A percentile compares a stretch with the other conserved stretches of the same genome.
Conservation (phyloP, 805 yeast genomes). For the Saturnispora saitoi region DNA sequence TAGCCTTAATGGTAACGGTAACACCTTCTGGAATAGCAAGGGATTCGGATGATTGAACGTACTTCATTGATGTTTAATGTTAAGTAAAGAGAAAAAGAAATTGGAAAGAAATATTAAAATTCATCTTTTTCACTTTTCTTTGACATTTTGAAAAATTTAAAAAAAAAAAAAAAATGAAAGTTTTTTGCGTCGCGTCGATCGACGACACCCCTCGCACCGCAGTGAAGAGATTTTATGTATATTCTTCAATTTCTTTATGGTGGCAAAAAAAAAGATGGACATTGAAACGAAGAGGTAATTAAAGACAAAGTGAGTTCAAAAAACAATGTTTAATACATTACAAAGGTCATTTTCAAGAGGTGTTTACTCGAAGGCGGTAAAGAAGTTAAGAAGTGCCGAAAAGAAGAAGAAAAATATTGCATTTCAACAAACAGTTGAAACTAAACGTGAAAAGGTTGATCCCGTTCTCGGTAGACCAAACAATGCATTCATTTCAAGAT, state of each 20-base stretch:
- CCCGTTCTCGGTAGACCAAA: slow-evolving; percentile 74
- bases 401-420: slow-evolving; percentile 27
- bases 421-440: slow-evolving; percentile 13
- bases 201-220: slow-evolving; percentile 12
- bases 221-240: too few relatives aligned
- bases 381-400: slow-evolving; percentile 14
- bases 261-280: not conserved
- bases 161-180: not conserved
- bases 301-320: not conserved
- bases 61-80: slow-evolving; percentile 36
- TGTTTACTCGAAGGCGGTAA: slow-evolving; percentile 11
- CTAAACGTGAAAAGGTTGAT: slow-evolving; percentile 42
- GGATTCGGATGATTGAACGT: slow-evolving; percentile 52
- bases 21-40: slow-evolving; percentile 85
- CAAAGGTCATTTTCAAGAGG: not conserved
- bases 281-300: not conserved
- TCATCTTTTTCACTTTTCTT: not conserved
- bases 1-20: slow-evolving; percentile 82
- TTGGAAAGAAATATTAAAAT: not conserved
- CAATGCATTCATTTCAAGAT: slow-evolving; percentile 60
- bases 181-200: slow-evolving; percentile 11
- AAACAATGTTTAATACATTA: not conserved
- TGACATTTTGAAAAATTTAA: not conserved
- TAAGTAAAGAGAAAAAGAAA: not conserved
- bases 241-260: not conserved